Conservation (phyloP, 116 monocot genomes). For the Trichopus zeylanicus region DNA sequence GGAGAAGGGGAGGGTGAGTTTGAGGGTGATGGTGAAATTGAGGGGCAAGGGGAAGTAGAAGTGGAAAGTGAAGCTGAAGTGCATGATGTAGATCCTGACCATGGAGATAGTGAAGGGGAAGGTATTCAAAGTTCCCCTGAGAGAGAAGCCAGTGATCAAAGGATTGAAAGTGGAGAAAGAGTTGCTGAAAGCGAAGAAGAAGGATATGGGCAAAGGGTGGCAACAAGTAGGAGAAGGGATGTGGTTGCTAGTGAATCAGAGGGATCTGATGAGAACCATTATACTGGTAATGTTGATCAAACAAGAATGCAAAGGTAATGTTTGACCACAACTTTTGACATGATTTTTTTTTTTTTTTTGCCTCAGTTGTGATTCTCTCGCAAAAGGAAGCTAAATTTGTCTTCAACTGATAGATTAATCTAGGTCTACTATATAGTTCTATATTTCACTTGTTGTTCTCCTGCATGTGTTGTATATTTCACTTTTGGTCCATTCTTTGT, state of each 20-base stretch:
- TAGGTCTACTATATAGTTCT: no score
- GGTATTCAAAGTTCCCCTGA: conserved; percentile 61
- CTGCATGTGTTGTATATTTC: not conserved
- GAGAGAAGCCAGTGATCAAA: conserved; percentile 59
- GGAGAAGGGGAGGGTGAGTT: conserved; percentile 46
- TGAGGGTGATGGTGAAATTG: conserved; percentile 48
- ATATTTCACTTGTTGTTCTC: not conserved
- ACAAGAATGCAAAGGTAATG: conserved; percentile 45
- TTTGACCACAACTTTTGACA: not conserved
- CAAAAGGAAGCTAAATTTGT: not conserved
- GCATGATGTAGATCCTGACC: no score
- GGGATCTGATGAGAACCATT: conserved; percentile 55
- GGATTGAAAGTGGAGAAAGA: conserved; percentile 50
- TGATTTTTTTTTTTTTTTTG: not conserved
- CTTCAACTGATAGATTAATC: no score
- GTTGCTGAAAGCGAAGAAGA: conserved; percentile 78
- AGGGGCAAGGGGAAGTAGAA: conserved; percentile 70
- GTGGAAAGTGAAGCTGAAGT: conserved; percentile 72
- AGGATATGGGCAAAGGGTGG: conserved; percentile 67
- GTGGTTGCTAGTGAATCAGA: conserved; percentile 84
- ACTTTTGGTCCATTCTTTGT: not conserved
- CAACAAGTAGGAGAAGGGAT: conserved; percentile 66
- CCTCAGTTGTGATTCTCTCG: no score
- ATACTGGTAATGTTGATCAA: conserved; percentile 36
- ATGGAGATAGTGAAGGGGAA: conserved; percentile 88